A percentile compares a stretch with the other conserved stretches of the same genome.
These are phyloP conservation scores for Monoraphidium neglectum DNA, from an alignment of 139 green algal genomes.

Conservation along the genomic window DNA sequence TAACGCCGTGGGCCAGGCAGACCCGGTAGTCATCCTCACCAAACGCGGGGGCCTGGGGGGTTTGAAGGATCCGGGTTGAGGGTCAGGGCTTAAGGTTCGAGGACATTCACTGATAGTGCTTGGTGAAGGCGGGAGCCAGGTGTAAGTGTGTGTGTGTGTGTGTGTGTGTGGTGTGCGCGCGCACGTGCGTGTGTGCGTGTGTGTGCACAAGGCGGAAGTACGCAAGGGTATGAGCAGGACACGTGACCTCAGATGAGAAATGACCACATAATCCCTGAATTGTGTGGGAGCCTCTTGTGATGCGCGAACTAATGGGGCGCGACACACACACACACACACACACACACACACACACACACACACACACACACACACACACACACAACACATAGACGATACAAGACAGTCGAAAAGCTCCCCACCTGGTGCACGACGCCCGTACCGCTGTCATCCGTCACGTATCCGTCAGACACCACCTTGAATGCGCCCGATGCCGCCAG, in stretches of 20 bases:
- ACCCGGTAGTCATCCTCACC: constrained; percentile 98
- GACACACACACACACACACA: background rate
- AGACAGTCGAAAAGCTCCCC: too few relatives aligned
- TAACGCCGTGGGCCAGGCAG: constrained; percentile 83
- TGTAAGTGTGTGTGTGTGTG: background rate
- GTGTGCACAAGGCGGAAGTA: too few relatives aligned
- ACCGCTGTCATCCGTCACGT: constrained; percentile 95
- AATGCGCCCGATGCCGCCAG: constrained; percentile 70
- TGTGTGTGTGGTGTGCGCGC: too few relatives aligned
- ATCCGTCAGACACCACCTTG: constrained; percentile 83
- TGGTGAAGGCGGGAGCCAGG: background rate
- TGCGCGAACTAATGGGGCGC: background rate
- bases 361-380: background rate
- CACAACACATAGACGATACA: background rate
- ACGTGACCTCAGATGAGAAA: too few relatives aligned
- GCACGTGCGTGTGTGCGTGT: too few relatives aligned
- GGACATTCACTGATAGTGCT: background rate
- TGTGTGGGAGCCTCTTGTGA: too few relatives aligned
- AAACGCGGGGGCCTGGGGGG: constrained; percentile 85
- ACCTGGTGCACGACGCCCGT: constrained; percentile 95
- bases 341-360: background rate
- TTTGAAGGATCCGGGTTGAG: background rate
- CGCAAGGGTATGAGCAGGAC: too few relatives aligned
- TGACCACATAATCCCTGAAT: too few relatives aligned
- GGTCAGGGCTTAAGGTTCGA: background rate